Percentiles rank a stretch among this genome's conserved stretches.
phyloP scores from a whole-genome alignment of 345 rosid genomes.

The Populus deltoides region DNA sequence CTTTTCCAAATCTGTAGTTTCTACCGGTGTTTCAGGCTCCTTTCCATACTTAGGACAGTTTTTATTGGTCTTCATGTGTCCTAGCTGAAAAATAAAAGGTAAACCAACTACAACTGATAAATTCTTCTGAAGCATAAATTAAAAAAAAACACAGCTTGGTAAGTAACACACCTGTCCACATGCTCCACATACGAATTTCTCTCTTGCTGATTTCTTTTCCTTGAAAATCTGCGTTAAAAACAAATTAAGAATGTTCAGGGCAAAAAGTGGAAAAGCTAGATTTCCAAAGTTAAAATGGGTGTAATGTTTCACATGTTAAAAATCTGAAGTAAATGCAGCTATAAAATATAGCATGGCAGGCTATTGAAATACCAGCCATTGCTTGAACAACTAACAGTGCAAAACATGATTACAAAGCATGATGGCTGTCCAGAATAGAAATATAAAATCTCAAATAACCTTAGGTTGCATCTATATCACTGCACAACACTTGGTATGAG shows the following conservation, averaged over 20 bases:
- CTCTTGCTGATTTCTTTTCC: constrained; percentile 96
- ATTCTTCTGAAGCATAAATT: constrained; percentile 3
- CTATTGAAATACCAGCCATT: neutral
- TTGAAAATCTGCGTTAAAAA: constrained; percentile 50
- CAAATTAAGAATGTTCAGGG: neutral
- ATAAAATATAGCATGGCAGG: neutral
- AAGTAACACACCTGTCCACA: constrained; percentile 75
- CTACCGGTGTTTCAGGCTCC: constrained; percentile 61
- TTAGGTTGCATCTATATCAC: neutral
- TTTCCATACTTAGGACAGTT: constrained; percentile 91
- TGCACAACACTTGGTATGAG: neutral
- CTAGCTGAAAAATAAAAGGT: constrained; percentile 56
- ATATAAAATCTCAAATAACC: neutral
- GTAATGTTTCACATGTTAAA: neutral
- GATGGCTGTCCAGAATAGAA: neutral
- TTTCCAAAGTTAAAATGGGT: neutral
- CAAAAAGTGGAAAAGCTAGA: neutral
- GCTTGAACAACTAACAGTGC: neutral
- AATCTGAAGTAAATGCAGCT: neutral
- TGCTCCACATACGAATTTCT: constrained; percentile 91
- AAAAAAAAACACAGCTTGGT: neutral
- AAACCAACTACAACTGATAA: constrained; percentile 6
- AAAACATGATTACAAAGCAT: neutral
- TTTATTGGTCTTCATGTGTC: constrained; percentile 99
- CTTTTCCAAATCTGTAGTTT: constrained; percentile 55